These are phyloP conservation scores for Boletellus emodensis DNA, from an alignment of 768 basidiomycete genomes.

Conservation along the genomic window DNA sequence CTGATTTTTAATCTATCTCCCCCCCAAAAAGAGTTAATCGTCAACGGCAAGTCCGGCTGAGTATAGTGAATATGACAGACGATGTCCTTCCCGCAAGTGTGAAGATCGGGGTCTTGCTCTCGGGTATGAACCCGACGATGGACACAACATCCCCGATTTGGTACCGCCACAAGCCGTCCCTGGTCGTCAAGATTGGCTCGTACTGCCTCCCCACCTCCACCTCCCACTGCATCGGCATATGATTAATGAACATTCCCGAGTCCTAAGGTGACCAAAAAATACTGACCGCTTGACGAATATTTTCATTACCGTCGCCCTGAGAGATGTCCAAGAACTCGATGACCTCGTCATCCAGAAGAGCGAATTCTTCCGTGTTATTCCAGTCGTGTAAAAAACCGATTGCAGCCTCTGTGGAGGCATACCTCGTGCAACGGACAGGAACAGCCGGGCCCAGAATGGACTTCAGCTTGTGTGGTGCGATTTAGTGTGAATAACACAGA, in stretches of 20 bases:
- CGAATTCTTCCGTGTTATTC: conserved; percentile 8
- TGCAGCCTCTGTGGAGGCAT: conserved; percentile 11
- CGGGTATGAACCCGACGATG: conserved; percentile 13
- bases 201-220: conserved; percentile 16
- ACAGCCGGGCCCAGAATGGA: conserved; percentile 14
- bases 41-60: not conserved
- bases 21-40: too few relatives aligned
- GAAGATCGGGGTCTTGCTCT: conserved; percentile 9
- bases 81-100: conserved; percentile 12
- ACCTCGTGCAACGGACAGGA: not conserved
- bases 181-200: conserved; percentile 20
- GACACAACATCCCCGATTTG: conserved; percentile 16
- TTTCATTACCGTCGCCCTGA: conserved; percentile 7
- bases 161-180: conserved; percentile 23
- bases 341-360: conserved; percentile 1
- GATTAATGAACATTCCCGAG: not conserved
- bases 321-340: conserved; percentile 19
- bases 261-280: not conserved
- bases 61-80: conserved; percentile 7
- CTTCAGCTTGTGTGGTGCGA: conserved; percentile 3
- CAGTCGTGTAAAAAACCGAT: not conserved
- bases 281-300: conserved; percentile 19
- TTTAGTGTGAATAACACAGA: not conserved
- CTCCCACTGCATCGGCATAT: conserved; percentile 11
- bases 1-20: conserved; percentile 7